These are phyloP conservation scores for Talaromyces sp. DNA, from an alignment of 2,329 filamentous ascomycete species.

Conservation along the genomic window DNA sequence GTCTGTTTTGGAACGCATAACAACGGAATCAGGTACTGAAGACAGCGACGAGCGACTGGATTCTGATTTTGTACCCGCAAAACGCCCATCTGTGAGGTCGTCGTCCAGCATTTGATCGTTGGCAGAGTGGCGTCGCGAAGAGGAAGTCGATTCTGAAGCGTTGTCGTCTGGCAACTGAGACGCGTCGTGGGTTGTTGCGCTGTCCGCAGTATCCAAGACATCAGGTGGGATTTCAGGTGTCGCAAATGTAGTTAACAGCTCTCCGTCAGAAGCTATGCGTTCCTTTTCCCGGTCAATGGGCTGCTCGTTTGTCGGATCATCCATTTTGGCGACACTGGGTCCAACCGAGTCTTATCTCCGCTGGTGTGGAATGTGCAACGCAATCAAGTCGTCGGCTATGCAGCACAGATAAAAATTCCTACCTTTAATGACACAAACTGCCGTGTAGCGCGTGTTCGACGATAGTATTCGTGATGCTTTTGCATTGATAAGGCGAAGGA, in stretches of 20 bases:
- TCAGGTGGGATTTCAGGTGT: constrained; percentile 10
- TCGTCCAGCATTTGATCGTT: background rate
- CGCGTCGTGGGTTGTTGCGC: background rate
- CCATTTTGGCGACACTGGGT: background rate
- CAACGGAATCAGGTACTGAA: constrained; percentile 34
- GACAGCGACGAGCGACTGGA: constrained; percentile 38
- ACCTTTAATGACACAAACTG: background rate
- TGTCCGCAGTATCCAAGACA: background rate
- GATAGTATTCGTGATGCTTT: background rate
- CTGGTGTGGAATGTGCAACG: background rate
- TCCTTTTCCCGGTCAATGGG: background rate
- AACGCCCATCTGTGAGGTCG: background rate
- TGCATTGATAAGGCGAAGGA: background rate
- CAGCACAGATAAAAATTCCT: background rate
- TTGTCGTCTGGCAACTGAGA: background rate
- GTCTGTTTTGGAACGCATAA: constrained; percentile 24
- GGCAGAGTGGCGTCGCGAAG: constrained; percentile 4
- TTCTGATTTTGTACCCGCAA: constrained; percentile 8
- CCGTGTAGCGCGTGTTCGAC: background rate
- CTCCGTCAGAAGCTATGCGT: background rate
- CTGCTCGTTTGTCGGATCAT: background rate
- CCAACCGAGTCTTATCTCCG: background rate
- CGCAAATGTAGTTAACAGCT: constrained; percentile 2
- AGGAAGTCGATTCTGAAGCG: constrained; percentile 4
- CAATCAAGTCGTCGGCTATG: background rate